Percentiles rank a stretch among this genome's conserved stretches.
Evolutionary conservation across 1,139 yeast genomes (phyloP).

Genomic region (Entelexis sorbosivorans): DNA sequence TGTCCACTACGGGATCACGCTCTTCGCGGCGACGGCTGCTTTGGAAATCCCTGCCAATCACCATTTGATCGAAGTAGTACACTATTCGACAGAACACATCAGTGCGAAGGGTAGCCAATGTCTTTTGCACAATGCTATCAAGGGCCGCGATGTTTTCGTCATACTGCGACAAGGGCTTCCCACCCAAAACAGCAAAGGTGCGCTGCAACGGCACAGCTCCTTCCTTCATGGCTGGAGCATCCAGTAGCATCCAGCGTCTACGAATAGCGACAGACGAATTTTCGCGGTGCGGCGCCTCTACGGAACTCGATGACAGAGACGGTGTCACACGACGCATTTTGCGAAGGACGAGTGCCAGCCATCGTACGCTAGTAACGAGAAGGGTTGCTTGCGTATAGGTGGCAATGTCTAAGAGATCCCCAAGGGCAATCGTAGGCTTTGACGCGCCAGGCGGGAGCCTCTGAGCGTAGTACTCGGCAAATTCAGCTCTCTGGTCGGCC

Average conservation of each 20-base stretch:
- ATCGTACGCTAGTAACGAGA: conserved; percentile 21
- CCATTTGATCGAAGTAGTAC: conserved; percentile 44
- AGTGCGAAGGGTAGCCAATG: conserved; percentile 50
- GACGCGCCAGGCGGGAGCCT: conserved; percentile 7
- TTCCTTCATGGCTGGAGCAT: conserved; percentile 10
- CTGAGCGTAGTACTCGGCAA: conserved; percentile 16
- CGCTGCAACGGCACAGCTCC: conserved; percentile 1
- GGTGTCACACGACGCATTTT: conserved; percentile 14
- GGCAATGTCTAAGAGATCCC: conserved; percentile 21
- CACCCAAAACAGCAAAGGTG: conserved; percentile 28
- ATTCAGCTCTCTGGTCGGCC: conserved; percentile 11
- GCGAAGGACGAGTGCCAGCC: conserved; percentile 19
- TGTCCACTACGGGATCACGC: conserved; percentile 50
- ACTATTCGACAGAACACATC: conserved; percentile 55
- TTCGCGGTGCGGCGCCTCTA: background rate
- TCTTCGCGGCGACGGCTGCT: conserved; percentile 39
- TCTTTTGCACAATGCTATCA: conserved; percentile 38
- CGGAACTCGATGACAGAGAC: background rate
- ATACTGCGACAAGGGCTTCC: conserved; percentile 39
- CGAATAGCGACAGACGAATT: conserved; percentile 4
- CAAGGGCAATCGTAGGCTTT: conserved; percentile 5
- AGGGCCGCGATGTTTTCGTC: conserved; percentile 40
- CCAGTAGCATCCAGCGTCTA: conserved; percentile 21
- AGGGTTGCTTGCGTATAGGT: conserved; percentile 17
- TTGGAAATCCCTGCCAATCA: conserved; percentile 33